These are phyloP conservation scores for Aspergillus transmontanensis DNA, from an alignment of 2,329 filamentous ascomycete genomes.

Conservation along the genomic window DNA sequence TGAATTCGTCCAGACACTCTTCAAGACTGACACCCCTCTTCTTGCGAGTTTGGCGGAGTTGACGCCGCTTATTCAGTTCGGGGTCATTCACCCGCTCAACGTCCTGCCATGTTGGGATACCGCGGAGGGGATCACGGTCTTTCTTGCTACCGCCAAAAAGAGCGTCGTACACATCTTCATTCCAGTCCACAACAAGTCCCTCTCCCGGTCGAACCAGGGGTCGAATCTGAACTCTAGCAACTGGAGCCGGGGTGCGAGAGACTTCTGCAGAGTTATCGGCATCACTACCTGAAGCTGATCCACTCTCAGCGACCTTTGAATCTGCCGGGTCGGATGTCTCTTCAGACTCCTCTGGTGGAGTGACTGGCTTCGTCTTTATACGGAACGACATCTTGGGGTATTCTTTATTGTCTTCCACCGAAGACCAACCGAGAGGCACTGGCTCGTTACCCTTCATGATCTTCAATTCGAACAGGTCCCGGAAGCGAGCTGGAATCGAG, in stretches of 20 bases:
- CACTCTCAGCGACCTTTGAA: constrained; percentile 26
- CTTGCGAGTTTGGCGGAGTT: constrained; percentile 64
- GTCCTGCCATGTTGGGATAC: constrained; percentile 60
- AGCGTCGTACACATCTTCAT: constrained; percentile 65
- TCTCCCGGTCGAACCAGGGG: constrained; percentile 79
- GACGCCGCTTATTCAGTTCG: constrained; percentile 65
- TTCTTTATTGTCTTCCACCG: constrained; percentile 59
- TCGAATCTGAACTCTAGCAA: constrained; percentile 48
- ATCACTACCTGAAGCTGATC: constrained; percentile 23
- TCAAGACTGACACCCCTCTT: constrained; percentile 80
- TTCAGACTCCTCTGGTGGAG: constrained; percentile 17
- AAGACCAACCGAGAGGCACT: constrained; percentile 71
- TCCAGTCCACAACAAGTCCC: constrained; percentile 86
- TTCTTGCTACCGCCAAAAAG: constrained; percentile 61
- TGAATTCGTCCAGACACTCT: constrained; percentile 92
- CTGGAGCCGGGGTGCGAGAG: constrained; percentile 17
- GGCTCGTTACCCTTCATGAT: constrained; percentile 62
- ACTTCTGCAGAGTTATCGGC: constrained; percentile 14
- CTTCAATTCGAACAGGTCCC: constrained; percentile 76
- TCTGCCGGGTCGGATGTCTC: not conserved
- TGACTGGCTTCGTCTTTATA: constrained; percentile 32
- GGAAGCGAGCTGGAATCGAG: constrained; percentile 65
- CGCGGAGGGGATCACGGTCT: constrained; percentile 56
- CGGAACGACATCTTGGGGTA: constrained; percentile 60
- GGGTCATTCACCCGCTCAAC: constrained; percentile 60